These are phyloP conservation scores for Diaporthe citri DNA, from an alignment of 2,329 filamentous ascomycete species.

Conservation along the genomic window DNA sequence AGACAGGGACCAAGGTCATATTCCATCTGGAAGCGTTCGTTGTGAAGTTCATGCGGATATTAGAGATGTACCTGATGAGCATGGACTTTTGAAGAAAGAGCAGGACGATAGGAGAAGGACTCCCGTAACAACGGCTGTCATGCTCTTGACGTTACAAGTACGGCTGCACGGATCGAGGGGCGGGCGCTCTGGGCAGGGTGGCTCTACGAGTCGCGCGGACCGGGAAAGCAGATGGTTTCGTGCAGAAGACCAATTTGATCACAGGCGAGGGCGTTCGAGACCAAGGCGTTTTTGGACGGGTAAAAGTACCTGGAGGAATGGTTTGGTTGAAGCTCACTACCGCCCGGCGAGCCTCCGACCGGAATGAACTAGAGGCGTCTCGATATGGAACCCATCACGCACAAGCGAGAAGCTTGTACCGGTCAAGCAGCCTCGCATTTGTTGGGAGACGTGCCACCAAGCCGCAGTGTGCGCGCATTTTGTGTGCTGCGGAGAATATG, in stretches of 20 bases:
- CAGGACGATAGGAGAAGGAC: not conserved
- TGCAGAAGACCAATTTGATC: not conserved
- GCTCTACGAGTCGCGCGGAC: not conserved
- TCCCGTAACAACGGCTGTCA: not conserved
- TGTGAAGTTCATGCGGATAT: slow-evolving; percentile 96
- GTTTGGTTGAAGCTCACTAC: not conserved
- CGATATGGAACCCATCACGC: not conserved
- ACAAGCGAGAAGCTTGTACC: slow-evolving; percentile 21
- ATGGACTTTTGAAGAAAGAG: slow-evolving; percentile 73
- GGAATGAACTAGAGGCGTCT: not conserved
- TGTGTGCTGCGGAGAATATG: slow-evolving; percentile 25
- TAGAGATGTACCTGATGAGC: slow-evolving; percentile 91
- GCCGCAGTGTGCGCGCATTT: slow-evolving; percentile 6
- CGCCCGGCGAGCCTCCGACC: not conserved
- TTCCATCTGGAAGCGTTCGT: slow-evolving; percentile 99
- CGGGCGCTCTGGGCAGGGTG: not conserved
- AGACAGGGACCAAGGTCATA: slow-evolving; percentile 93
- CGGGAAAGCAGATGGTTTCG: not conserved
- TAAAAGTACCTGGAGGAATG: not conserved
- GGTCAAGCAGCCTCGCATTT: slow-evolving; percentile 9
- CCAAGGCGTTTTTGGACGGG: slow-evolving; percentile 20
- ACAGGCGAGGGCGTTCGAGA: slow-evolving; percentile 27
- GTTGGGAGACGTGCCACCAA: slow-evolving; percentile 7
- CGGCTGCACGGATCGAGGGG: not conserved
- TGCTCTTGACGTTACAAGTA: not conserved